phyloP scores from a whole-genome alignment of 352 stramenopile species.

The Albugo candida region DNA sequence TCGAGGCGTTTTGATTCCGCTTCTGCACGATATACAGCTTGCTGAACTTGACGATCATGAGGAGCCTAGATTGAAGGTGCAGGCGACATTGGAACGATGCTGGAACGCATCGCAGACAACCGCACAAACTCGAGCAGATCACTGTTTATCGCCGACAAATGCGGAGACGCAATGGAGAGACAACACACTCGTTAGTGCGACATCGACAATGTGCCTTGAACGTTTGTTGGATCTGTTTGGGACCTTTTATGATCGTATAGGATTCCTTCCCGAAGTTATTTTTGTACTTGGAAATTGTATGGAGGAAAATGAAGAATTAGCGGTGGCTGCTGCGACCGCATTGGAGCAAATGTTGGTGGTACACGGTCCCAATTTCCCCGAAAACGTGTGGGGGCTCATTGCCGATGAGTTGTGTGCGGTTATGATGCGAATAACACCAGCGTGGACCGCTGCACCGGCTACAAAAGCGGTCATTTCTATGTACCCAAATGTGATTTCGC shows the following conservation, averaged over 20 bases:
- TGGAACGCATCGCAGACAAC: not conserved
- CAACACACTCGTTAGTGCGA: slow-evolving; percentile 16
- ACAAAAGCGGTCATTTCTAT: slow-evolving; percentile 42
- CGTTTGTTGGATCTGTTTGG: slow-evolving; percentile 48
- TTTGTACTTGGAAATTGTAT: slow-evolving; percentile 62
- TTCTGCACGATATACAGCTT: slow-evolving; percentile 59
- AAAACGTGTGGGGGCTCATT: slow-evolving; percentile 65
- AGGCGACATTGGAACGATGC: slow-evolving; percentile 1
- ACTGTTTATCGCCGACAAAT: not conserved
- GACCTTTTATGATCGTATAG: slow-evolving; percentile 59
- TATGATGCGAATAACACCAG: slow-evolving; percentile 47
- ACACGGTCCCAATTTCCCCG: slow-evolving; percentile 60
- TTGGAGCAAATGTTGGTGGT: slow-evolving; percentile 48
- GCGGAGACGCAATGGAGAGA: not conserved
- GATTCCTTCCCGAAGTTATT: slow-evolving; percentile 54
- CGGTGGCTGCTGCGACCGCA: slow-evolving; percentile 25
- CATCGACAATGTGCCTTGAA: slow-evolving; percentile 44
- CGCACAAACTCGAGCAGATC: not conserved
- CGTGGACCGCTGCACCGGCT: slow-evolving; percentile 51
- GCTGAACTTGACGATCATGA: slow-evolving; percentile 24
- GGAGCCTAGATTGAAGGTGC: slow-evolving; percentile 17
- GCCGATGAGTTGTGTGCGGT: slow-evolving; percentile 59
- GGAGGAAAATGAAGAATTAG: slow-evolving; percentile 56
- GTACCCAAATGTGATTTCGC: slow-evolving; percentile 33
- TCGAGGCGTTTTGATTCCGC: slow-evolving; percentile 65